Evolutionary conservation across 192 early-diverging fungal genomes (phyloP).

Genomic region (Chytriomyces confervae): DNA sequence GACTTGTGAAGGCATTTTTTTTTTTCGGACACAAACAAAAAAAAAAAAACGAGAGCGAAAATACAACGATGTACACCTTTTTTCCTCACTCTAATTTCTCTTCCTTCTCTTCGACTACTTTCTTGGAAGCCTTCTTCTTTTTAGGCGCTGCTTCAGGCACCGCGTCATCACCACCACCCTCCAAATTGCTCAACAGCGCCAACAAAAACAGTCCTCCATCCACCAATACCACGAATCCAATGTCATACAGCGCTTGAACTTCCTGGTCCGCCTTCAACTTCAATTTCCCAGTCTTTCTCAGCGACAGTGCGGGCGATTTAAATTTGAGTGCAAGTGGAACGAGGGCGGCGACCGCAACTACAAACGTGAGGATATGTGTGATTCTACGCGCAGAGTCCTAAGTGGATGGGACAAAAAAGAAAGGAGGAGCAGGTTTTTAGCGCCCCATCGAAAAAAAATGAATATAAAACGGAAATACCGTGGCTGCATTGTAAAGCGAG

Average conservation of each 20-base stretch:
- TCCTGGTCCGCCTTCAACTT: conserved; percentile 19
- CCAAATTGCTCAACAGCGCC: conserved; percentile 26
- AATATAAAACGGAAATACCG: not conserved
- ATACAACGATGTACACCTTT: not conserved
- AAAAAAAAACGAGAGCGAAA: conserved; percentile 3
- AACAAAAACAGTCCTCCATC: conserved; percentile 3
- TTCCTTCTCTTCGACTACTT: conserved; percentile 16
- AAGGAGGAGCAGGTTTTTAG: no score
- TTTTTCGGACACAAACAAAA: not conserved
- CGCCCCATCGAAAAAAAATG: no score
- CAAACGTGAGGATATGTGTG: conserved; percentile 18
- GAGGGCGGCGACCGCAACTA: not conserved
- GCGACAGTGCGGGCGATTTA: not conserved
- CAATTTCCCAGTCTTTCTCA: conserved; percentile 8
- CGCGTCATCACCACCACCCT: not conserved
- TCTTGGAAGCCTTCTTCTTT: conserved; percentile 13
- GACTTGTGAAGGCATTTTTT: conserved; percentile 33
- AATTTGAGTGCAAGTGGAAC: not conserved
- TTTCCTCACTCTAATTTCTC: not conserved
- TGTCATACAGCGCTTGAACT: conserved; percentile 30
- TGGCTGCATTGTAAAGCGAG: conserved; percentile 21
- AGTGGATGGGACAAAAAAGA: no score
- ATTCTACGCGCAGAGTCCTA: not conserved
- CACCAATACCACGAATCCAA: conserved; percentile 15
- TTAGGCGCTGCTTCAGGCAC: not conserved